Percentiles rank a stretch among this genome's conserved stretches.
Evolutionary conservation across 805 yeast genomes (phyloP).

Genomic region (Pichia paraexigua): DNA sequence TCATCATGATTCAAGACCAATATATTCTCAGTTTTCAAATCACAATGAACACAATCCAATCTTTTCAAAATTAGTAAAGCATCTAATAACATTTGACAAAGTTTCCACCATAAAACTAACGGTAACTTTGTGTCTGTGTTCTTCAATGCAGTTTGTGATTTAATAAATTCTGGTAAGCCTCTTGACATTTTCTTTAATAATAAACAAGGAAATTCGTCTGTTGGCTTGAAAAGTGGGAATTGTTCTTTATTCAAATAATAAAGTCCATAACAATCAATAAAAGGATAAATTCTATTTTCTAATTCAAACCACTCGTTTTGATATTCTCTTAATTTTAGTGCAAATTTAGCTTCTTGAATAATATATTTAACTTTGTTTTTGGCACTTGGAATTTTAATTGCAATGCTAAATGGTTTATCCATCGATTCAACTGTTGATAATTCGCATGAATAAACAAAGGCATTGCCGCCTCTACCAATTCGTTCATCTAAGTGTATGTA

Average conservation of each 20-base stretch:
- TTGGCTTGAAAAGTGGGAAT: constrained; percentile 20
- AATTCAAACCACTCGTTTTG: constrained; percentile 13
- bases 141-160: neutral
- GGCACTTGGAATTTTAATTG: constrained; percentile 25
- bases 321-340: constrained; percentile 16
- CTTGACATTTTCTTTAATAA: constrained; percentile 23
- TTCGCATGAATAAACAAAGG: constrained; percentile 21
- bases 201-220: constrained; percentile 23
- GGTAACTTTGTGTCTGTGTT: constrained; percentile 17
- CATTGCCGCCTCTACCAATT: constrained; percentile 26
- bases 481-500: constrained; percentile 12
- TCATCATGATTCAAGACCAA: constrained; percentile 25
- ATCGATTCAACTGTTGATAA: constrained; percentile 12
- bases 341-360: constrained; percentile 22
- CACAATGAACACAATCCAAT: constrained; percentile 36
- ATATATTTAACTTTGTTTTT: constrained; percentile 19
- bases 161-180: constrained; percentile 22
- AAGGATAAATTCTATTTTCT: constrained; percentile 15
- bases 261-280: constrained; percentile 24
- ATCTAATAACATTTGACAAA: constrained; percentile 22
- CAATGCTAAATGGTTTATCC: constrained; percentile 11
- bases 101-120: constrained; percentile 25
- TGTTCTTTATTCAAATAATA: constrained; percentile 19
- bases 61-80: constrained; percentile 22
- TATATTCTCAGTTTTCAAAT: constrained; percentile 40